These are phyloP conservation scores for Phlebiopsis gigantea DNA, from an alignment of 768 basidiomycete genomes.

Conservation along the genomic window DNA sequence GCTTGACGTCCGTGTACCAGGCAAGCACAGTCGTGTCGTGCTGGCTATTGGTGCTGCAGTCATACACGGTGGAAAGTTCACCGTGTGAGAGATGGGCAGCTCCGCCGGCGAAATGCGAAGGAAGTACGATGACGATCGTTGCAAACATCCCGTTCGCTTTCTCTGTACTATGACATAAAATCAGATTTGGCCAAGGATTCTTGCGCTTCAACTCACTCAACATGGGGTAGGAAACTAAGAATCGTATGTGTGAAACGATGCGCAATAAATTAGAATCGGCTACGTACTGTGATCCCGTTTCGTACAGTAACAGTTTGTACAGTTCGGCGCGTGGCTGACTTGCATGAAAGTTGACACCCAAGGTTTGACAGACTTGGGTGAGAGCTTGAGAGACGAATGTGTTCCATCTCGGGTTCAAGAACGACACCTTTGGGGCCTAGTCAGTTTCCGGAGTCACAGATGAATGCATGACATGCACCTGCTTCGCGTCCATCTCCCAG, in stretches of 20 bases:
- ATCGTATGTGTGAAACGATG: not conserved
- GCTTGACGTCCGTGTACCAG: constrained; percentile 50
- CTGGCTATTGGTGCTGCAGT: constrained; percentile 29
- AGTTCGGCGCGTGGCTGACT: constrained; percentile 33
- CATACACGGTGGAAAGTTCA: constrained; percentile 28
- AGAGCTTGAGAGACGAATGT: constrained; percentile 28
- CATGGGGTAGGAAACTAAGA: constrained; percentile 37
- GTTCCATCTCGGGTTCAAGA: constrained; percentile 38
- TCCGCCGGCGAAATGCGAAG: constrained; percentile 40
- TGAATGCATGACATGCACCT: constrained; percentile 12
- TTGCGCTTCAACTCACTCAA: constrained; percentile 36
- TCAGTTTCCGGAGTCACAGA: not conserved
- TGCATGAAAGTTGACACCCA: constrained; percentile 31
- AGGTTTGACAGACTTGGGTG: constrained; percentile 26
- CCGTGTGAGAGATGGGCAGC: constrained; percentile 39
- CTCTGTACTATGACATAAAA: constrained; percentile 31
- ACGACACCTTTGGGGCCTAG: constrained; percentile 24
- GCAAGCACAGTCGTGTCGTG: constrained; percentile 34
- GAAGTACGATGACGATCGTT: constrained; percentile 42
- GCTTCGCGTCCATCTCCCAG: constrained; percentile 42
- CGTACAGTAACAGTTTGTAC: constrained; percentile 44
- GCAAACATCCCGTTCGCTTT: constrained; percentile 48
- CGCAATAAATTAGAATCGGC: too few relatives aligned
- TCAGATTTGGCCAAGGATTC: not conserved
- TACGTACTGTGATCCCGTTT: constrained; percentile 44